These are phyloP conservation scores for Acorus calamus DNA, from an alignment of 106 monocot species.

Conservation along the genomic window DNA sequence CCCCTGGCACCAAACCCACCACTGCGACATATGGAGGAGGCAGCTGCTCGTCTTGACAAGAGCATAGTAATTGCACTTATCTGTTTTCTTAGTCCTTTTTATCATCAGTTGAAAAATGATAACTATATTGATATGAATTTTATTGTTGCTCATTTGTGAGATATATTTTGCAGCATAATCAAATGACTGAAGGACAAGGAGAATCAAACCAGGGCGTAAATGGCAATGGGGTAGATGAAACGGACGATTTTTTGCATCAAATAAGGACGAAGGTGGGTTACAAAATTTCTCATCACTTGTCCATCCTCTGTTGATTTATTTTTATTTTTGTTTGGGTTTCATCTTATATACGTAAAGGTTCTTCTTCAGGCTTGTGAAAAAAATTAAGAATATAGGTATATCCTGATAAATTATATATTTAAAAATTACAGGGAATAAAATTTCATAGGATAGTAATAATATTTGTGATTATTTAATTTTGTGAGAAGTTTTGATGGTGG, in stretches of 20 bases:
- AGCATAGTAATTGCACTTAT: conserved; percentile 12
- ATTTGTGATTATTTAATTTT: too few species aligned
- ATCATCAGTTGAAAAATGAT: neutral
- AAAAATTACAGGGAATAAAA: too few species aligned
- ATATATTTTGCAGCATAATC: conserved; percentile 13
- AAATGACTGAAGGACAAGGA: conserved; percentile 16
- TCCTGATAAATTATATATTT: too few species aligned
- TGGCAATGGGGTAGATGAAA: conserved; percentile 32
- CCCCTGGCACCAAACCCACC: conserved; percentile 6
- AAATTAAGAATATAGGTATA: too few species aligned
- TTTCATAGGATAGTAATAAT: too few species aligned
- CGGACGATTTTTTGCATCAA: conserved; percentile 53
- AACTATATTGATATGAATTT: too few species aligned
- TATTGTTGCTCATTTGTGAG: too few species aligned
- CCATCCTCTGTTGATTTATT: neutral
- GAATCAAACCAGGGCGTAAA: conserved; percentile 9
- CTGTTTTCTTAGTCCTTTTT: neutral
- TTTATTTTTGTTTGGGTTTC: too few species aligned
- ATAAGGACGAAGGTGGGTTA: conserved; percentile 58
- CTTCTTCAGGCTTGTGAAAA: too few species aligned
- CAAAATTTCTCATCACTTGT: neutral
- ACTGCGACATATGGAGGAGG: neutral
- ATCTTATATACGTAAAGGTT: too few species aligned
- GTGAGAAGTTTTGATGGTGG: too few species aligned
- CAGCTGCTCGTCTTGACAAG: conserved; percentile 2